Base-by-base conservation (phyloP, 148 eudicot species). In the Chenopodium suecicum region DNA sequence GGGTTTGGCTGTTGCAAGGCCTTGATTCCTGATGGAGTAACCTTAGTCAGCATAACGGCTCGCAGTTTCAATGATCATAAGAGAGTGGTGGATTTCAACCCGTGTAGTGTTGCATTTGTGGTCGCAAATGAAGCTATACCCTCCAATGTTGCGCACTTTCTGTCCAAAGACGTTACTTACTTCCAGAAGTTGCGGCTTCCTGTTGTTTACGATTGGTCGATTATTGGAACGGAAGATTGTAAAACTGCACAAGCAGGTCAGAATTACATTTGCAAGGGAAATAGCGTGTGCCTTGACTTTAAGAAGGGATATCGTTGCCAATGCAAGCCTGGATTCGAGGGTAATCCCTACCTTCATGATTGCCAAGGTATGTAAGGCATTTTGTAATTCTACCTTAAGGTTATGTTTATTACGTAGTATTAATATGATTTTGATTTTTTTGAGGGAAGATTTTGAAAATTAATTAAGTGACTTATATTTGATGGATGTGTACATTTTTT, bases 301-400 rank as follows among this genome's bases (percentile, higher is more conserved):
- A 23, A 74, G 37, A 83, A 78, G 48, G 90, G 92, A 17, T 89
- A 89, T 47, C 82, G 63, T 10, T 90, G 92, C 79, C 46, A 58
- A 22, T 90, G 90, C 81, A 47, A 48, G 22, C 54, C 82, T 13
- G 90, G 90, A 37, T 90, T 84, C 31, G 80, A 83, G 85, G 92
- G 89, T 75, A 90, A 88, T 73, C 88, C 90, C 23, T 88, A 90
- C 41, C 88, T 88, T 47, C 63, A 25, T 52, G 86, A 80, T 67
- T 88, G 88, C 80, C 79, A 78, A 65, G 89, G 92, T 90, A 74
- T 34, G 37, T 34, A 34, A 34, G 5, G 37, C 37, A 34, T 34
- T 34, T 34, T 34, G 37, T 3, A 34, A 34, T 34, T 34, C 37
- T 34, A 34, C 37, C 4, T 34, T 34, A 34, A 34, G 37, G 37